phyloP scores from a whole-genome alignment of 208 protist genomes.

The Leishmania martiniquensis region DNA sequence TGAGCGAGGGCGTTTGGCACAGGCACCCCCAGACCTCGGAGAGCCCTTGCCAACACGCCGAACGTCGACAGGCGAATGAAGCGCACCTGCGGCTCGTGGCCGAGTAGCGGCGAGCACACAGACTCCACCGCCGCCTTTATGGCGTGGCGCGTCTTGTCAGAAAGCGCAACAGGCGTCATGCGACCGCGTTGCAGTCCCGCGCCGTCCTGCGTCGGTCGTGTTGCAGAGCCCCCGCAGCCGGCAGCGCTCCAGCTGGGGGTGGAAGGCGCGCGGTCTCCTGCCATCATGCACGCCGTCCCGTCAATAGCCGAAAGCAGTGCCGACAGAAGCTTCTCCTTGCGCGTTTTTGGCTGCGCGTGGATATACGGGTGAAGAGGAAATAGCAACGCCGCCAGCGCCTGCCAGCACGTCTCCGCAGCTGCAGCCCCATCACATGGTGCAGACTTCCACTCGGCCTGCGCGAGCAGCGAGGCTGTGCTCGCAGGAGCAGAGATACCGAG shows the following conservation, averaged over 20 bases:
- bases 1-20: slow-evolving; percentile 68
- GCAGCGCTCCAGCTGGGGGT: neutral
- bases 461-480: neutral
- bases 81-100: slow-evolving; percentile 68
- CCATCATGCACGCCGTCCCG: slow-evolving; percentile 1
- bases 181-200: neutral
- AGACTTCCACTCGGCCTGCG: neutral
- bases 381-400: slow-evolving; percentile 44
- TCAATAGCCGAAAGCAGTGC: slow-evolving; percentile 36
- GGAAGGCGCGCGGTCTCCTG: neutral
- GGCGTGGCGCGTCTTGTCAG: slow-evolving; percentile 24
- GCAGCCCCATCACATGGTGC: neutral
- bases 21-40: slow-evolving; percentile 30
- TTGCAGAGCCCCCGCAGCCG: neutral
- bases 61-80: slow-evolving; percentile 57
- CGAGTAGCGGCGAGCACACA: slow-evolving; percentile 49
- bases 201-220: neutral
- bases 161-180: neutral
- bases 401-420: slow-evolving; percentile 43
- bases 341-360: slow-evolving; percentile 22
- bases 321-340: slow-evolving; percentile 47
- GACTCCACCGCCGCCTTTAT: slow-evolving; percentile 56
- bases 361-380: slow-evolving; percentile 42
- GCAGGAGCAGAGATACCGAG: neutral
- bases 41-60: slow-evolving; percentile 25